Conservation (phyloP, 176 grass and related monocot genomes). For the Otatea glauca region DNA sequence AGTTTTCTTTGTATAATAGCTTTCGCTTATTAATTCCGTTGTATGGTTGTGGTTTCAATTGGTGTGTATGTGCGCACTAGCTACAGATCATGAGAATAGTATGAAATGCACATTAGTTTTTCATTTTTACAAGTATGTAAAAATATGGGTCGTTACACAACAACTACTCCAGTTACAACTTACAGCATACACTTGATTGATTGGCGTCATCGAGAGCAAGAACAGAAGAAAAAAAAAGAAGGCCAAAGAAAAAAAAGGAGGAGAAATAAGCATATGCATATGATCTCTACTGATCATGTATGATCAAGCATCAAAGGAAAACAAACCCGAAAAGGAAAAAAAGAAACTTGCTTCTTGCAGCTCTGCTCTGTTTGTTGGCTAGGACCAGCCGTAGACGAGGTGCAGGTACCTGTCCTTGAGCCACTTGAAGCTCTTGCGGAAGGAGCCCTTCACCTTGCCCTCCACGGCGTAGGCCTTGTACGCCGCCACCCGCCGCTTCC, state of each 20-base stretch:
- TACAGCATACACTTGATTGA: neutral
- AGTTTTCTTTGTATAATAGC: too few species aligned
- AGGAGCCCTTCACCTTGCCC: slow-evolving; percentile 77
- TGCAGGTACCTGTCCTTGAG: slow-evolving; percentile 75
- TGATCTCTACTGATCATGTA: neutral
- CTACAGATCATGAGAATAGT: too few species aligned
- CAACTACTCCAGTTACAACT: neutral
- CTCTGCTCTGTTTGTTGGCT: neutral
- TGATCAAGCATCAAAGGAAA: neutral
- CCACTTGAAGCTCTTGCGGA: slow-evolving; percentile 89
- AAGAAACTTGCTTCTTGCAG: neutral
- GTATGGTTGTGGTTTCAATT: too few species aligned
- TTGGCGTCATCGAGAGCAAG: slow-evolving; percentile 1
- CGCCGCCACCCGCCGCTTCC: slow-evolving; percentile 80
- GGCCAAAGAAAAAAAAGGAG: neutral
- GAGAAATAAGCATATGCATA: neutral
- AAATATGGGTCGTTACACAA: too few species aligned
- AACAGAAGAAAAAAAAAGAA: neutral
- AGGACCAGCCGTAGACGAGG: slow-evolving; percentile 70
- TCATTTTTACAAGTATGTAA: too few species aligned
- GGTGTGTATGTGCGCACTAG: too few species aligned
- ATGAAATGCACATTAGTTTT: too few species aligned
- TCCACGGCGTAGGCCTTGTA: slow-evolving; percentile 84
- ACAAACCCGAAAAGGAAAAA: neutral
- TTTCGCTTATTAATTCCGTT: too few species aligned